Base-by-base conservation (phyloP, 176 grass and related monocot species). In the Carex kokanica region DNA sequence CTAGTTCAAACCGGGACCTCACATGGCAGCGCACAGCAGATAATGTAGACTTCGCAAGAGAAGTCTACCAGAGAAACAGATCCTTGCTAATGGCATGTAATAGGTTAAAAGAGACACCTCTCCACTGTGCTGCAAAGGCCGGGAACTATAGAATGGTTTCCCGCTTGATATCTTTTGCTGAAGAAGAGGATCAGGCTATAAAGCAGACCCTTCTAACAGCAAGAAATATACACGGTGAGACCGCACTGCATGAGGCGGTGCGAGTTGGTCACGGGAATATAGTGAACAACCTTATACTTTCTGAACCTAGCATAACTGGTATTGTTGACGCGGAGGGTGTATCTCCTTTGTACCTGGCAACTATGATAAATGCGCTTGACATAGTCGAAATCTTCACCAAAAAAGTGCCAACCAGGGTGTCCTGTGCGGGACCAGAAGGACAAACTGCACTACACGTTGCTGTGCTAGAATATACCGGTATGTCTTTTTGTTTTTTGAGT, bases 61-160 rank as follows among this genome's bases (percentile, higher is more conserved):
- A 12, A 24, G 56, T 64, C 5, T 64, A 43, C n/a, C 11, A 0
- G 0, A 81, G 21, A 25, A 36, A 36, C 34, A 36, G 0, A 36
- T 36, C 8, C 8, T 0, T 81, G 25, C 23, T 60, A 36, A 81
- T 8, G 40, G 18, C 29, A 7, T 34, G 58, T 27, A 81, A 81
- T 43, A 81, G 47, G 31, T 23, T 81, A 36, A 24, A 43, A 6
- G 78, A 81, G 17, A 88, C 87, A 1, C 62, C 87, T 24, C 32
- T 88, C 32, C 87, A 88, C 31, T 84, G 73, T 45, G 87, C 87
- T 7, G 72, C 34, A 3, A 74, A 68, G 53, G 63, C 52, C 5
- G 51, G 82, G 15, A 18, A 80, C 5, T 3, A 29, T 13, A 2
- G 0, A 8, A 64, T 88, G 10, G 54, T 85, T 12, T 13, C 17